These are phyloP conservation scores for Solanum raphanifolium DNA, from an alignment of 257 asterid species.

Conservation along the genomic window DNA sequence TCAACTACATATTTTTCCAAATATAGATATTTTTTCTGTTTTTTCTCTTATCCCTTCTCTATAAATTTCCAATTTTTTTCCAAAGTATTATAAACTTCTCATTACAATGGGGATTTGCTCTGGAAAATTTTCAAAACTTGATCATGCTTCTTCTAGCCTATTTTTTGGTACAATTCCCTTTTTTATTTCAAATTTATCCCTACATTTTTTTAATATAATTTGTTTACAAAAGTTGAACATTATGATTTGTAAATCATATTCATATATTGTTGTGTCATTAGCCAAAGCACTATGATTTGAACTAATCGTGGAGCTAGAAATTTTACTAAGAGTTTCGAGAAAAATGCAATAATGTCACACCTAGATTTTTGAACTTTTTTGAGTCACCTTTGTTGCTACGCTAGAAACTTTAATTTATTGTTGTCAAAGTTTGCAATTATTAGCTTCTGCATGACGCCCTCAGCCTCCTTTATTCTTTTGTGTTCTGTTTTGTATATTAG, in stretches of 20 bases:
- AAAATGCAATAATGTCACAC: neutral
- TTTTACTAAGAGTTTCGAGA: neutral
- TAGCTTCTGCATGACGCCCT: neutral
- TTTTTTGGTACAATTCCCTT: constrained; percentile 32
- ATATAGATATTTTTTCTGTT: neutral
- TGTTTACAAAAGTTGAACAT: neutral
- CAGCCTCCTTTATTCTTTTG: neutral
- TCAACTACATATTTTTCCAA: neutral
- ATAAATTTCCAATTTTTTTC: neutral
- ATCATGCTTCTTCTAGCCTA: constrained; percentile 76
- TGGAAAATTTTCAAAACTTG: constrained; percentile 53
- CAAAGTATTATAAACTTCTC: neutral
- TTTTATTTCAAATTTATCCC: neutral
- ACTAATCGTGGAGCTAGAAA: neutral
- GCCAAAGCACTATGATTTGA: neutral
- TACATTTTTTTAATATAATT: neutral
- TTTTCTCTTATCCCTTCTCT: neutral
- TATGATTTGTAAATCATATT: no score
- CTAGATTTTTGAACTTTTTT: neutral
- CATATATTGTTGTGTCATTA: neutral
- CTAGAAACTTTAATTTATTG: neutral
- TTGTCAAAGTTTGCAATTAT: neutral
- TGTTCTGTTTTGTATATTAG: neutral
- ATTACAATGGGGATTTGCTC: constrained; percentile 59
- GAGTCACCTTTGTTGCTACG: neutral